Percentiles rank a stretch among this genome's conserved stretches.
Conservation (phyloP, 345 rosid genomes). For the thale cress (Arabidopsis thaliana) region DNA sequence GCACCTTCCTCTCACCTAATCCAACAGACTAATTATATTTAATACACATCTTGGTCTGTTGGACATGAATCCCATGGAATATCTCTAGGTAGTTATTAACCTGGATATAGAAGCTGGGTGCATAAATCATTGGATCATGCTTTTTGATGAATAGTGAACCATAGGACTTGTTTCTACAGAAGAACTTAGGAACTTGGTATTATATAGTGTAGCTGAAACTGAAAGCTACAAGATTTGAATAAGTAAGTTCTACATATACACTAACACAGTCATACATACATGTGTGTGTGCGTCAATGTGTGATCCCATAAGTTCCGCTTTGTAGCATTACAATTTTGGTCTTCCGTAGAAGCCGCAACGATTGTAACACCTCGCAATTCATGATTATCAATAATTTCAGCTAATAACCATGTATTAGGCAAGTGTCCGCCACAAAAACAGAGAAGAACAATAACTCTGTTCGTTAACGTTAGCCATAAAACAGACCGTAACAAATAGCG, state of each 20-base stretch:
- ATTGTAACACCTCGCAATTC: no score
- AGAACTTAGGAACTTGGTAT: background rate
- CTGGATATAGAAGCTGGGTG: background rate
- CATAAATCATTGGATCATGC: constrained; percentile 16
- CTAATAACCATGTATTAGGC: no score
- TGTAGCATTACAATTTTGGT: no score
- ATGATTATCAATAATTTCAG: no score
- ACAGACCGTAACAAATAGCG: no score
- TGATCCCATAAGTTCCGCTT: background rate
- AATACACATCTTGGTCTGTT: background rate
- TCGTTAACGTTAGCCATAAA: no score
- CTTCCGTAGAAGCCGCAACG: no score
- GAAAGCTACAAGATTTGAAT: constrained; percentile 8
- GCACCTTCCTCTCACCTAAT: no score
- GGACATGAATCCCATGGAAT: background rate
- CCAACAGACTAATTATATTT: no score
- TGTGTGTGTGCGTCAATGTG: background rate
- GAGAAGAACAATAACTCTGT: no score
- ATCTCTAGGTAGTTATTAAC: constrained; percentile 19
- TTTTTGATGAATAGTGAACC: constrained; percentile 18
- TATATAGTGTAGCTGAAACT: constrained; percentile 11
- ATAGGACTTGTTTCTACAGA: background rate
- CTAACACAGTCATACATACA: background rate
- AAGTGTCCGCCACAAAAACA: no score
- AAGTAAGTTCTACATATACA: background rate